phyloP scores from a whole-genome alignment of 2,329 filamentous ascomycete genomes.

The Allantophomopsis lycopodina region DNA sequence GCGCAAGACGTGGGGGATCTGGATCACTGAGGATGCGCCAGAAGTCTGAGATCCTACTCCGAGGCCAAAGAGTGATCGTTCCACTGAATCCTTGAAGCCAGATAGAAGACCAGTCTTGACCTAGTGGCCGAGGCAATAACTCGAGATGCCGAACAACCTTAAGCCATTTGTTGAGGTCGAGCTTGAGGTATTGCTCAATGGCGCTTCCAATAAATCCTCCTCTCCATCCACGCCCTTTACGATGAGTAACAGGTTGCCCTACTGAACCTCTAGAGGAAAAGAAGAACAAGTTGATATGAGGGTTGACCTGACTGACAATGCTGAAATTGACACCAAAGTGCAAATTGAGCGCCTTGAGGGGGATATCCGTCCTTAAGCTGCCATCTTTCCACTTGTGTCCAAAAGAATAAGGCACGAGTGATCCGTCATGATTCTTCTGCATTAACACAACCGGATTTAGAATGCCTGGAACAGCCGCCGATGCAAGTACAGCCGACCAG shows the following conservation, averaged over 20 bases:
- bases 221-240: slow-evolving; percentile 85
- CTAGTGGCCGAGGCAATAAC: slow-evolving; percentile 74
- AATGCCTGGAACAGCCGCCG: slow-evolving; percentile 90
- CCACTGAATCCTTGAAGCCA: slow-evolving; percentile 94
- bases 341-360: slow-evolving; percentile 82
- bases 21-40: slow-evolving; percentile 79
- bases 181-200: slow-evolving; percentile 86
- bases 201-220: slow-evolving; percentile 90
- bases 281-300: slow-evolving; percentile 97
- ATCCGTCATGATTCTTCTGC: slow-evolving; percentile 69
- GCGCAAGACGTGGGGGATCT: slow-evolving; percentile 55
- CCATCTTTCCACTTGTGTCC: slow-evolving; percentile 99
- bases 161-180: slow-evolving; percentile 95
- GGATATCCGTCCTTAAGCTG: slow-evolving; percentile 85
- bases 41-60: slow-evolving; percentile 66
- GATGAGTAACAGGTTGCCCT: slow-evolving; percentile 85
- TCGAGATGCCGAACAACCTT: slow-evolving; percentile 89
- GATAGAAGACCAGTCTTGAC: slow-evolving; percentile 93
- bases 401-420: slow-evolving; percentile 80
- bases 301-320: slow-evolving; percentile 81
- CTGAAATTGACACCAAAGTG: slow-evolving; percentile 99
- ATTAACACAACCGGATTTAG: slow-evolving; percentile 91
- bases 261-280: slow-evolving; percentile 89
- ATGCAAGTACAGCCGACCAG: slow-evolving; percentile 92
- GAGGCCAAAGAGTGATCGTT: slow-evolving; percentile 94